A percentile compares a stretch with the other conserved stretches of the same genome.
Conservation (phyloP, 1,139 yeast species). For the Schizosaccharomyces versatilis region DNA sequence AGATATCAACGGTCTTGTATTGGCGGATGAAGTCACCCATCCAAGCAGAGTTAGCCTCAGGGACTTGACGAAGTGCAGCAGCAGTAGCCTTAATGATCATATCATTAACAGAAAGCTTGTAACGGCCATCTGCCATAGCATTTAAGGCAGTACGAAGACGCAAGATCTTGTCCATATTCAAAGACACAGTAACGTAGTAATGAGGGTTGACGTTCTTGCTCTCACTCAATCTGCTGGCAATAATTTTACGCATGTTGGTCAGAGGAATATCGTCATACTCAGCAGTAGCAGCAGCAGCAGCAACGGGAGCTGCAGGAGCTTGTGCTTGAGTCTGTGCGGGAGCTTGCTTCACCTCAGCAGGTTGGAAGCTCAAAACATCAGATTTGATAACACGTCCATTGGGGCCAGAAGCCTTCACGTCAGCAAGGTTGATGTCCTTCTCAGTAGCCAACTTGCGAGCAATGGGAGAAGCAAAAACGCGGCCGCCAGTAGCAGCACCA, state of each 20-base stretch:
- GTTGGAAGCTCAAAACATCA: conserved; percentile 53
- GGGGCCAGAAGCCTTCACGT: conserved; percentile 82
- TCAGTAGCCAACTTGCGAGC: conserved; percentile 89
- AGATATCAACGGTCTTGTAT: conserved; percentile 77
- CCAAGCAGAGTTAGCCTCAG: conserved; percentile 89
- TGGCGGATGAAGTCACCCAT: conserved; percentile 75
- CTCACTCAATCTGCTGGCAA: conserved; percentile 68
- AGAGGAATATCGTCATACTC: conserved; percentile 65
- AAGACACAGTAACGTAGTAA: conserved; percentile 68
- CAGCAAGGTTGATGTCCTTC: conserved; percentile 69
- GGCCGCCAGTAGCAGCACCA: conserved; percentile 22
- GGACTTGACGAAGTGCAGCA: conserved; percentile 70
- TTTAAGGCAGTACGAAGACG: conserved; percentile 82
- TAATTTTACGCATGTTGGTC: conserved; percentile 80
- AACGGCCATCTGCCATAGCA: conserved; percentile 64
- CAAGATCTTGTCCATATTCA: conserved; percentile 71
- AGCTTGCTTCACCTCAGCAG: conserved; percentile 18
- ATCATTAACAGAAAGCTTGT: conserved; percentile 84
- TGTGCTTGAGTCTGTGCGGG: conserved; percentile 27
- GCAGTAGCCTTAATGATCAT: conserved; percentile 85
- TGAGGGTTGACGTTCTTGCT: conserved; percentile 79
- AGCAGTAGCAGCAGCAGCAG: conserved; percentile 33
- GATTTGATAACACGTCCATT: conserved; percentile 78
- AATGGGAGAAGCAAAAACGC: conserved; percentile 84
- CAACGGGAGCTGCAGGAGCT: conserved; percentile 25